Evolutionary conservation across 345 rosid species (phyloP).

Genomic region (Eucalyptus polybractea): DNA sequence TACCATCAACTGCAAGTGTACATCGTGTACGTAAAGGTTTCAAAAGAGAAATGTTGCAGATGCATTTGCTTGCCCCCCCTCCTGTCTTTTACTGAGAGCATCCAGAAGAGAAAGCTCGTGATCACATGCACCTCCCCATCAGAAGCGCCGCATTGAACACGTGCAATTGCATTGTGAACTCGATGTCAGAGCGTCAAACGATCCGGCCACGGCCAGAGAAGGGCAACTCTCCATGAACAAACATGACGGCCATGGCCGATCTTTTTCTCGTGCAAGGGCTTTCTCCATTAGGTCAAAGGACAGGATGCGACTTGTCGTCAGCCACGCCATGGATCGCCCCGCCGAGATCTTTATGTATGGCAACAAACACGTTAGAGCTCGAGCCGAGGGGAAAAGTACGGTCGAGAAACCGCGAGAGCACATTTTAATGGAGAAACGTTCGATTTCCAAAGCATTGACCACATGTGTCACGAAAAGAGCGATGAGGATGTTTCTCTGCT

Average conservation of each 20-base stretch:
- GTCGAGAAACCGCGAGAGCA: too few relatives aligned
- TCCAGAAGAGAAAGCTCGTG: neutral
- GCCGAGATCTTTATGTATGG: neutral
- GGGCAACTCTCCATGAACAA: neutral
- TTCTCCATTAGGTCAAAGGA: neutral
- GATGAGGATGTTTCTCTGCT: neutral
- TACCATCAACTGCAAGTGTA: neutral
- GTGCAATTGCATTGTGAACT: neutral
- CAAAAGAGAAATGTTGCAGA: neutral
- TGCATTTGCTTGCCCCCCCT: neutral
- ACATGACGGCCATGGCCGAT: too few relatives aligned
- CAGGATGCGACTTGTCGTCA: neutral
- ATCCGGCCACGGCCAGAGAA: neutral
- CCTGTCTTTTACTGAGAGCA: neutral
- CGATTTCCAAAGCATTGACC: neutral
- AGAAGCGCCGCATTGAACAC: neutral
- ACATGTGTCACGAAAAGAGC: neutral
- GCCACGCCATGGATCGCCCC: neutral
- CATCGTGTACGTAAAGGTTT: neutral
- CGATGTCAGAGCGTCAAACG: neutral
- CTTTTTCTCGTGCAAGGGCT: neutral
- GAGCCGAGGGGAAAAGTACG: neutral
- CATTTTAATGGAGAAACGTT: neutral
- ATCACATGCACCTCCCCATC: neutral
- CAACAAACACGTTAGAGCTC: neutral